phyloP scores from a whole-genome alignment of 2,329 filamentous ascomycete genomes.

The Malbranchea zuffiana region DNA sequence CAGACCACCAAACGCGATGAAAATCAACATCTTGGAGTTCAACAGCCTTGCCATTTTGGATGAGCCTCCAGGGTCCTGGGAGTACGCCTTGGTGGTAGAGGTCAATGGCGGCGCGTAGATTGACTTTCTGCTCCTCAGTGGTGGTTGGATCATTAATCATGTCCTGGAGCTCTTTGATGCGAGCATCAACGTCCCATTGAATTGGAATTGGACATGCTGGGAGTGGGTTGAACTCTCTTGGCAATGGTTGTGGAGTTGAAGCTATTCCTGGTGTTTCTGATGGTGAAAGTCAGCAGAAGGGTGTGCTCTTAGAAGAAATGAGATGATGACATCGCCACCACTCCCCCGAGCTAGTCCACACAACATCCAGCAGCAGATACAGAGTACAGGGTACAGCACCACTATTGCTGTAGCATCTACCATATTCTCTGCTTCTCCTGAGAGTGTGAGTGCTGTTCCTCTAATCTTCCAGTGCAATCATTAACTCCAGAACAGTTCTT shows the following conservation, averaged over 20 bases:
- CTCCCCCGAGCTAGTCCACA: too few species aligned
- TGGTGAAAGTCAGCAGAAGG: not conserved
- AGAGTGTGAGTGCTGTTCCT: too few species aligned
- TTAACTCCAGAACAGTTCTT: too few species aligned
- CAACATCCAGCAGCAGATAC: too few species aligned
- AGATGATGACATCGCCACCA: too few species aligned
- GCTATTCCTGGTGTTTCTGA: conserved; percentile 3
- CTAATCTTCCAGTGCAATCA: too few species aligned
- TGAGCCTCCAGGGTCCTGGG: not conserved
- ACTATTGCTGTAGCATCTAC: too few species aligned
- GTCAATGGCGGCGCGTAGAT: conserved; percentile 10
- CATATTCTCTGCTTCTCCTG: too few species aligned
- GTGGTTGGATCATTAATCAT: conserved; percentile 11
- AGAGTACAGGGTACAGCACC: too few species aligned
- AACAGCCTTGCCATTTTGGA: conserved; percentile 8
- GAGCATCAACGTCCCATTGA: conserved; percentile 6
- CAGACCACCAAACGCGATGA: conserved; percentile 6
- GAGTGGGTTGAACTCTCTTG: conserved; percentile 5
- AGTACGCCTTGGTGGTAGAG: conserved; percentile 9
- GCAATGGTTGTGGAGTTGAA: conserved; percentile 7
- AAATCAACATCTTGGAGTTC: conserved; percentile 8
- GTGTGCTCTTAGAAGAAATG: not conserved
- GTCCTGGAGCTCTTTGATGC: conserved; percentile 9
- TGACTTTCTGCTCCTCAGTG: conserved; percentile 9
- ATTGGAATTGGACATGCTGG: conserved; percentile 11